Base-by-base conservation (phyloP, 1,284 basidiomycete genomes). In the Cerrena zonata region DNA sequence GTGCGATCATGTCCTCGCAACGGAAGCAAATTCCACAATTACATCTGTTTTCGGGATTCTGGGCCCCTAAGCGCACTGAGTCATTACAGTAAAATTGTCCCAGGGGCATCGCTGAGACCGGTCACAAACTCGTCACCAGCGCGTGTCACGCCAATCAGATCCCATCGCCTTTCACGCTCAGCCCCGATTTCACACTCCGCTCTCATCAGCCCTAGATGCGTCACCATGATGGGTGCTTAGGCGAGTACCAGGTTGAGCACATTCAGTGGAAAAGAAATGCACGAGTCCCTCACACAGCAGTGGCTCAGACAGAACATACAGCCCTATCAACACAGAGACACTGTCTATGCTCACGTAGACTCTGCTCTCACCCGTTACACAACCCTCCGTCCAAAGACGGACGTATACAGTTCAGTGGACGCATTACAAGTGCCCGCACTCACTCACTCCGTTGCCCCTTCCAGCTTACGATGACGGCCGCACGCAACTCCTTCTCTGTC, bases 381-480 rank as follows among this genome's bases (percentile, higher is more conserved):
- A 5, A 79, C 88, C 13, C 78, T 97, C 45, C 77, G 86, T 3
- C 91, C 91, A 52, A 94, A 93, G 70, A 91, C 92, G 0, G 94
- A 96, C 63, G 83, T 94, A 7, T 96, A 94, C 78, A 97, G 91
- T 93, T 69, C 68, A 65, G 69, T 67, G 51, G 45, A 25, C 45
- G 44, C 45, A 43, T 57, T 51, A 48, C 12, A 26, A 51, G 34
- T 25, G 46, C 26, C 49, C 15, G 39, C 49, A 42, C 21, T 48
- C 52, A 50, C 56, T 39, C 58, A 58, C 56, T 59, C 53, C 44
- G 39, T 47, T 24, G 39, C 24, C 23, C 50, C 25, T 43, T 54
- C 25, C 60, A 94, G 91, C 89, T 0, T 94, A 90, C 72, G 93
- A 99, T 69, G 93, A 97, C 59, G 95, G 95, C 25, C 83, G 94